These are phyloP conservation scores for Microdochium trichocladiopsis DNA, from an alignment of 2,329 filamentous ascomycete species.

Conservation along the genomic window DNA sequence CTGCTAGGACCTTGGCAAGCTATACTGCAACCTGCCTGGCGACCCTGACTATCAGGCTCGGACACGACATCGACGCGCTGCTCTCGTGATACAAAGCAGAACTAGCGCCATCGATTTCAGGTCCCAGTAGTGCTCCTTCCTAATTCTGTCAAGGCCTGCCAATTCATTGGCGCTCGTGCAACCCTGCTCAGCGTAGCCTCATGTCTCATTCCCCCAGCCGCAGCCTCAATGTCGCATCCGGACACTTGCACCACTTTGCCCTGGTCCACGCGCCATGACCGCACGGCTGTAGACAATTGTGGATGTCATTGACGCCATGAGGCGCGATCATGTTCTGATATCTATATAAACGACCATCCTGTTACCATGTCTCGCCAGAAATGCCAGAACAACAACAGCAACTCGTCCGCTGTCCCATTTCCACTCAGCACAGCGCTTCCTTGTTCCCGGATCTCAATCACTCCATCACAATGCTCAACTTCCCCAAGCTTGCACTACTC, in stretches of 20 bases:
- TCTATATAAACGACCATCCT: background rate
- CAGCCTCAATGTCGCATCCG: too few species aligned
- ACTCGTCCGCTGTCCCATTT: background rate
- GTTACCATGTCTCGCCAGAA: background rate
- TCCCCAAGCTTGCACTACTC: conserved; percentile 18
- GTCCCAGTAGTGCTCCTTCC: background rate
- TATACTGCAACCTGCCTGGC: too few species aligned
- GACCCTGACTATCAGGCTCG: too few species aligned
- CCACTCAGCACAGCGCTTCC: background rate
- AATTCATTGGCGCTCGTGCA: background rate
- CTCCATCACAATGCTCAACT: conserved; percentile 14
- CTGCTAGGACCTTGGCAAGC: too few species aligned
- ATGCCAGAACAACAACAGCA: background rate
- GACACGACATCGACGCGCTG: too few species aligned
- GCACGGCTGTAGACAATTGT: background rate
- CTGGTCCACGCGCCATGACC: background rate
- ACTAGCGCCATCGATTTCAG: too few species aligned
- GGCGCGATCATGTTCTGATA: background rate
- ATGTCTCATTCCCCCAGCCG: background rate
- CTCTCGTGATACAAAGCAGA: too few species aligned
- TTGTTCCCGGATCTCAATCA: background rate
- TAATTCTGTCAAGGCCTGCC: background rate
- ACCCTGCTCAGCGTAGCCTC: background rate
- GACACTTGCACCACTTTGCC: background rate
- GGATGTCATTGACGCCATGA: background rate